Evolutionary conservation across 2,329 filamentous ascomycete species (phyloP), one percentile per base, ranked within the genome.

Genomic region (Diaporthe sp.): DNA sequence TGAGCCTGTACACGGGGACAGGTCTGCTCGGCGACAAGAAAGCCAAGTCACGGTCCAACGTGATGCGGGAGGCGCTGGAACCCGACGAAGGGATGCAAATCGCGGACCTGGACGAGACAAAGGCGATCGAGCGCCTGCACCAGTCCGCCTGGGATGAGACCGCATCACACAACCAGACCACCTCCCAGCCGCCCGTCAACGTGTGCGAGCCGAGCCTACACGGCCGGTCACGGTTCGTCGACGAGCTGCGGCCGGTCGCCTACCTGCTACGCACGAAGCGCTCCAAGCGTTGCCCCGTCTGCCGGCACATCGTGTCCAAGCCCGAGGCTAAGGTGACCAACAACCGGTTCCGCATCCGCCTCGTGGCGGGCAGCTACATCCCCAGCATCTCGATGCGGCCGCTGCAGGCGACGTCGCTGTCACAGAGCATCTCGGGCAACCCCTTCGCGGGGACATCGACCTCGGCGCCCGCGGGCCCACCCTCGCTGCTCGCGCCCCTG

Each of bases 301-400:
- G 97, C 84, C 93, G 97, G 17, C 96, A 98, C 85, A 98, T 98
- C 81, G 93, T 99, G 78, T 94, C 95, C 76, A 97, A 97, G 82
- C 97, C 96, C 19, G 97, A 99, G 84, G 91, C 92, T 75, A 99
- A 98, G 83, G 92, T 97, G 42, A 91, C 92, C 61, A 96, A 94
- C 70, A 97, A 94, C 9, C 93, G 96, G 40, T 98, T 97, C 89
- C 94, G 96, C 80, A 98, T 99, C 83, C 94, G 95, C 72, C 89
- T 98, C 0, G 92, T 98, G 7, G 97, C 97, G 30, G 90, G 93
- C 72, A 95, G 93, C 81, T 96, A 97, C 84, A 95, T 99, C 77
- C 97, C 97, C 0, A 92, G 92, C 75, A 92, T 98, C 76, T 90
- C 91, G 40, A 90, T 98, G 78, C 90, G 91, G 67, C 91, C 93